Conservation (phyloP, 768 basidiomycete species). For the Mycena olivaceomarginata region DNA sequence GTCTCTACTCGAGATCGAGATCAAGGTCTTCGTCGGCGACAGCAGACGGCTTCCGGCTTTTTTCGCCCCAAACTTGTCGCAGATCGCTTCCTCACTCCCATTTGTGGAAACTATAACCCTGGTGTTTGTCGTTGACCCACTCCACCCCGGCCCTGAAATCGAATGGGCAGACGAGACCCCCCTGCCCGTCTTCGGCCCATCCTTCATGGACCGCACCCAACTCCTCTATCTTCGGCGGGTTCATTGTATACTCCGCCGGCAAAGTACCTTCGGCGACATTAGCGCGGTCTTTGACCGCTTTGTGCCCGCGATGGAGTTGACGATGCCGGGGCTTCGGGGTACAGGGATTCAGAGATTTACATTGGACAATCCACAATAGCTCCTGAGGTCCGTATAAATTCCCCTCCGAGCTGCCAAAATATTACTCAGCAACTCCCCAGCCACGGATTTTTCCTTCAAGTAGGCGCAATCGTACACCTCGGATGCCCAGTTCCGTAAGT, state of each 20-base stretch:
- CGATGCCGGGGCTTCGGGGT: constrained; percentile 21
- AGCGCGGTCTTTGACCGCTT: constrained; percentile 2
- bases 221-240: constrained; percentile 18
- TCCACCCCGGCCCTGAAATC: background rate
- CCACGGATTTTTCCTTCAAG: no score
- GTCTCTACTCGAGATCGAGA: background rate
- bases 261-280: background rate
- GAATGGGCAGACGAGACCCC: constrained; percentile 3
- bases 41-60: background rate
- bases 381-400: background rate
- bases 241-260: constrained; percentile 5
- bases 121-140: constrained; percentile 8
- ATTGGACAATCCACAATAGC: background rate
- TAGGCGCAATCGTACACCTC: no score
- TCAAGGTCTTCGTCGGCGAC: constrained; percentile 21
- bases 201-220: constrained; percentile 20
- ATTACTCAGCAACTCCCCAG: background rate
- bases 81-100: constrained; percentile 15
- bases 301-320: constrained; percentile 11
- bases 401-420: background rate
- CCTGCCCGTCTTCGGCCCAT: constrained; percentile 1
- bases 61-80: constrained; percentile 3
- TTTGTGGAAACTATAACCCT: constrained; percentile 6
- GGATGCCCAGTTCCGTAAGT: no score
- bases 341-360: constrained; percentile 9